Percentiles rank a stretch among this genome's conserved stretches.
phyloP scores from a whole-genome alignment of 805 yeast genomes.

The Lachancea lanzarotensis region DNA sequence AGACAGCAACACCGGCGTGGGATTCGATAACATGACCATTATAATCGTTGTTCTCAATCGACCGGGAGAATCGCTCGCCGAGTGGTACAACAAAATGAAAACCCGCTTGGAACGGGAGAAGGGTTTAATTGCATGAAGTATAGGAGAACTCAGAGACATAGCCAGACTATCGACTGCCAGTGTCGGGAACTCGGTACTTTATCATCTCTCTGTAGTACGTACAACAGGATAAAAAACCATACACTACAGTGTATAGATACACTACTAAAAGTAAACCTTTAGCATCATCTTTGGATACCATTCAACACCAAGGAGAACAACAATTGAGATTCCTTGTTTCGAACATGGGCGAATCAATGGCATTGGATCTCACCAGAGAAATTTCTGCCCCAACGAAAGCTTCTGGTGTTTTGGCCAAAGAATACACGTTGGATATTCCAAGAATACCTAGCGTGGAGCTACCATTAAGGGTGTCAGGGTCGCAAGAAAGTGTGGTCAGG shows the following conservation, averaged over 20 bases:
- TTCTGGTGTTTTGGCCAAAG: constrained; percentile 36
- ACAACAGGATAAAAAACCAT: constrained; percentile 1
- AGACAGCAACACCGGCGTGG: constrained; percentile 66
- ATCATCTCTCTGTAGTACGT: background rate
- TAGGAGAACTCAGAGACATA: background rate
- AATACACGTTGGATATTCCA: constrained; percentile 64
- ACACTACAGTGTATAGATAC: background rate
- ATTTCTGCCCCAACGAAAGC: background rate
- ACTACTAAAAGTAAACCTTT: background rate
- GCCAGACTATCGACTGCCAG: background rate
- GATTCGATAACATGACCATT: constrained; percentile 77
- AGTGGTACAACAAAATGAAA: constrained; percentile 56
- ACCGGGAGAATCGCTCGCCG: constrained; percentile 37
- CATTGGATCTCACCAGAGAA: constrained; percentile 1
- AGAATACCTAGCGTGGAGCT: constrained; percentile 69
- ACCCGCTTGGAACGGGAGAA: constrained; percentile 33
- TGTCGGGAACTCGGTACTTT: background rate
- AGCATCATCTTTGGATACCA: background rate
- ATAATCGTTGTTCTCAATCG: constrained; percentile 60
- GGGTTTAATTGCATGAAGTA: constrained; percentile 11
- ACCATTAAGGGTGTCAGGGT: constrained; percentile 55
- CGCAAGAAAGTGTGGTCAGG: constrained; percentile 41
- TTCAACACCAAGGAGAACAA: background rate
- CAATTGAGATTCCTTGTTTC: background rate
- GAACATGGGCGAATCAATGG: background rate